phyloP scores from a whole-genome alignment of 139 green algal species.

The Pleodorina starrii region DNA sequence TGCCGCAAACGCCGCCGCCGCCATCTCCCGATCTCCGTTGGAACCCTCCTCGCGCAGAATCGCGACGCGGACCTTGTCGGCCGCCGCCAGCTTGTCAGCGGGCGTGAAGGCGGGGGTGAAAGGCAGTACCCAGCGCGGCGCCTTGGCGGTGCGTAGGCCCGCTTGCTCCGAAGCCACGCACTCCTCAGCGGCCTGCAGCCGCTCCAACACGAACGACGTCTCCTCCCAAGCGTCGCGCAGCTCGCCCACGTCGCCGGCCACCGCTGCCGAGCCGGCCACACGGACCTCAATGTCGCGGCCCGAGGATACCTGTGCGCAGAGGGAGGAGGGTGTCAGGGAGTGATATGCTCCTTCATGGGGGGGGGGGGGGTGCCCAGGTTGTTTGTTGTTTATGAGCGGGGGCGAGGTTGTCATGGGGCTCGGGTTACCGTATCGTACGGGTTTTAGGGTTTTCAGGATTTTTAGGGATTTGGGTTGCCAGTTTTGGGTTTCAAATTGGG shows the following conservation, averaged over 20 bases:
- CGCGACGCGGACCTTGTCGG: constrained; percentile 84
- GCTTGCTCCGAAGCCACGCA: constrained; percentile 84
- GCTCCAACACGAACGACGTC: constrained; percentile 94
- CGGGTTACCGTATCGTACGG: no score
- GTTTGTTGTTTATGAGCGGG: no score
- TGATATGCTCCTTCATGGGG: no score
- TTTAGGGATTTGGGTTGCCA: no score
- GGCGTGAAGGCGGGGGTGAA: constrained; percentile 86
- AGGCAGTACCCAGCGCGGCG: constrained; percentile 88
- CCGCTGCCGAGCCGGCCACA: constrained; percentile 70
- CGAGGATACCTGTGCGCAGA: constrained; percentile 14
- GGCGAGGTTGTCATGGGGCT: no score
- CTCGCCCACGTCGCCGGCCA: constrained; percentile 64
- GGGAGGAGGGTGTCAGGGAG: no score
- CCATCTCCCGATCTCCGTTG: constrained; percentile 99
- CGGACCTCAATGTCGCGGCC: constrained; percentile 61
- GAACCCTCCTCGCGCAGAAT: constrained; percentile 97
- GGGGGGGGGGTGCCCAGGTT: no score
- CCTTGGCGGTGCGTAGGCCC: constrained; percentile 62
- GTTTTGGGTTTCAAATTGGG: no score
- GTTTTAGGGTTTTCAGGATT: no score
- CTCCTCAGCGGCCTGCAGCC: constrained; percentile 85
- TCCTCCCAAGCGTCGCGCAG: constrained; percentile 95
- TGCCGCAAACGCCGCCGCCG: constrained; percentile 84
- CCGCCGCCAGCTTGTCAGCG: constrained; percentile 69